Base-by-base conservation (phyloP, 2,329 filamentous ascomycete species). In the Fusarium sulawesiense region DNA sequence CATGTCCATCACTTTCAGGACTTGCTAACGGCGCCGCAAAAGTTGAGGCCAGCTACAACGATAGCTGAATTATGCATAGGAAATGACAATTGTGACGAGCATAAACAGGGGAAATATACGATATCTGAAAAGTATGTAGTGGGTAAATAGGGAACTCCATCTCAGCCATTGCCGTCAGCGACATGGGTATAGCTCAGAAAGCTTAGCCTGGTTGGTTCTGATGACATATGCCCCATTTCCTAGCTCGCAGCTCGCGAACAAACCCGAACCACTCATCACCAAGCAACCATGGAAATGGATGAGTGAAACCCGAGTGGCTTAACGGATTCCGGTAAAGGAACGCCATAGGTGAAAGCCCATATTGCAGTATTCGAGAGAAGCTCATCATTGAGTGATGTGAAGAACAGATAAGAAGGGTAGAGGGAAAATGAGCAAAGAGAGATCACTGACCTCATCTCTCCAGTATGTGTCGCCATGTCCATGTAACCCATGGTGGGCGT, bases 381-480 rank as follows among this genome's bases (percentile, higher is more conserved):
- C 44, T 12, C 30, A 23, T 27, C 14, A 34, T 41, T 44, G 29
- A 53, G 16, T 25, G 14, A 45, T 42, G 47, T 37, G 30, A 60
- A 42, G 25, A 27, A 56, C n/a, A 37, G 44, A 34, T 14, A 48
- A 25, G 37, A 20, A 56, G 37, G 18, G 32, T 27, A 59, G 10
- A 32, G 21, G 58, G 64, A 75, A 76, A 69, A 60, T 59, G 20
- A 41, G 20, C 29, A 74, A 60, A 60, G 29, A 60, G 48, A 42
- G 42, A 48, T 20, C 47, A 85, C 86, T 77, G 78, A 88, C 86
- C 86, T 85, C 81, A 87, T 86, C 76, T 88, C 86, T 83, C 76
- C 78, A 32, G 81, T 76, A 73, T 83, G 81, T 54, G 82, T 78
- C 57, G 82, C 82, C 73, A 87, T 82, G 56, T 86, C 84, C 76